Evolutionary conservation across 2,329 filamentous ascomycete genomes (phyloP), one percentile per base, ranked within the genome.

Genomic region (Pseudomassariella vexata): DNA sequence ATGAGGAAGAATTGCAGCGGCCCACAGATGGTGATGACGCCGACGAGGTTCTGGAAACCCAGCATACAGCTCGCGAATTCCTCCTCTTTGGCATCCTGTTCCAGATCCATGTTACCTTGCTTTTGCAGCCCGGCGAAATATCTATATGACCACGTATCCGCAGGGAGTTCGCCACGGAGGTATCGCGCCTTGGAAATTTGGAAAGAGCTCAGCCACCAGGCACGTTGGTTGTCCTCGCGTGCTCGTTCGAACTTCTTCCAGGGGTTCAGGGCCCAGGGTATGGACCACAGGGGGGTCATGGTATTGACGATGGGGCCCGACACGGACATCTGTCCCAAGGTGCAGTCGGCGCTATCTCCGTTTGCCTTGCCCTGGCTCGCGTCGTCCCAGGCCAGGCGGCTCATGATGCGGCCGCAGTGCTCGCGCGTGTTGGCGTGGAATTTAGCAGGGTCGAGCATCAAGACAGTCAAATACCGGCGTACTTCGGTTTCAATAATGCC

Each of bases 1-100:
- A 70, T 68, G 30, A 68, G 42, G 50, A 70, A 70, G 53, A 68
- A 70, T 48, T 69, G 63, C 43, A 69, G 46, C 7, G 66, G 66
- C 2, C 66, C 66, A 9, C 59, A 61, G 35, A 70, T 65, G 8
- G 67, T 70, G 19, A 70, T 58, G 8, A 70, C 65, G 6, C 68
- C 67, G 9, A 70, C 66, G 5, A 70, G 58, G 33, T 66, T 68
- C 44, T 70, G 56, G 41, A 71, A 71, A 1, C 66, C 66, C 17
- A 70, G 57, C 63, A 69, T 70, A 45, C 66, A 70, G 31, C 62
- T 63, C 6, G 65, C 64, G 47, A 66, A 66, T 17, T 59, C 51
- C 41, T 68, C 64, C 18, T 68, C 59, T 19, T 63, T 55, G 10
- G 57, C 53, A 16, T 36, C 47, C 49, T 70, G 62, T 20, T 64